phyloP scores from a whole-genome alignment of 768 basidiomycete species.

The Rhodotorula diobovata region DNA sequence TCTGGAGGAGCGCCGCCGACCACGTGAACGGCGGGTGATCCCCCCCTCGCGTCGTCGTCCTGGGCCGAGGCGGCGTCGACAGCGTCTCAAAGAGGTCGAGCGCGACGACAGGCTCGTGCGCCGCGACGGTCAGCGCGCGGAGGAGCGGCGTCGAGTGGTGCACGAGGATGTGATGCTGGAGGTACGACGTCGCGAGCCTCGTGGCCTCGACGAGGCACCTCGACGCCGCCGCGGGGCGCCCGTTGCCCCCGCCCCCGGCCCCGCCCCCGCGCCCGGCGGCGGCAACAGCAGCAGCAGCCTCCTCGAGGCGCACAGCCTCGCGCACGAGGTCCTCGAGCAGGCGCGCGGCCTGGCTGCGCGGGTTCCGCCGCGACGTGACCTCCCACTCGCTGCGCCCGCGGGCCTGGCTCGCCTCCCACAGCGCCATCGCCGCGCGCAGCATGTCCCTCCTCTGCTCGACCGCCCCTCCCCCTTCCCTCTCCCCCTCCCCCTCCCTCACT shows the following conservation, averaged over 20 bases:
- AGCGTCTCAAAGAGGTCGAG: slow-evolving; percentile 14
- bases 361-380: not conserved
- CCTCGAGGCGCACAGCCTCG: slow-evolving; percentile 7
- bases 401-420: slow-evolving; percentile 15
- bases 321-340: slow-evolving; percentile 6
- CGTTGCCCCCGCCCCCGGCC: too few relatives aligned
- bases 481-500: too few relatives aligned
- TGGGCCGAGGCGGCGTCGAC: not conserved
- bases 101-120: slow-evolving; percentile 1
- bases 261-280: too few relatives aligned
- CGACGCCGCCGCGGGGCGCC: not conserved
- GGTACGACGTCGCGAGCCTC: not conserved
- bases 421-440: not conserved
- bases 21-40: slow-evolving; percentile 14
- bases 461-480: not conserved
- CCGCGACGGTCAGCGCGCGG: slow-evolving; percentile 13
- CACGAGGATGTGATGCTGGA: slow-evolving; percentile 11
- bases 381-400: slow-evolving; percentile 8
- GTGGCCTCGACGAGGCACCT: not conserved
- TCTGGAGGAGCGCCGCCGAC: not conserved
- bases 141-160: slow-evolving; percentile 11
- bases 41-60: not conserved
- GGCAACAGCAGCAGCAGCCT: not conserved
- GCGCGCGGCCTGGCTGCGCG: not conserved
- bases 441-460: not conserved